phyloP scores from a whole-genome alignment of 1,284 basidiomycete genomes.

The Irpex rosettiformis region DNA sequence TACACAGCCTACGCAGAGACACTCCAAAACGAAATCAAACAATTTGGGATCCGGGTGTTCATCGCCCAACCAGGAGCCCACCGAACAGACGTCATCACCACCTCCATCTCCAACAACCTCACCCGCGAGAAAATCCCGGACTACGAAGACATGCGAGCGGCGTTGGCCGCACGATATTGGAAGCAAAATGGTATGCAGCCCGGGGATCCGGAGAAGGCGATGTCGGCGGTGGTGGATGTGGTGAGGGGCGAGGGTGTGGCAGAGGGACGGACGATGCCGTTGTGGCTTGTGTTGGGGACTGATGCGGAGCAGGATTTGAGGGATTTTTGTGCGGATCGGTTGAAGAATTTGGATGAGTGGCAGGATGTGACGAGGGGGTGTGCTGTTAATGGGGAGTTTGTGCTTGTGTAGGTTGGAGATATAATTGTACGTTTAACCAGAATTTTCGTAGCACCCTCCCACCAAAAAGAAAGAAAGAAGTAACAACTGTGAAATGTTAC shows the following conservation, averaged over 20 bases:
- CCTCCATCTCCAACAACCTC: constrained; percentile 2
- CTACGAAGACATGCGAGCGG: constrained; percentile 37
- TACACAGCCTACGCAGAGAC: constrained; percentile 20
- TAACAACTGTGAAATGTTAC: no score
- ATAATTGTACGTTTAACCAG: neutral
- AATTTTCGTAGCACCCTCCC: no score
- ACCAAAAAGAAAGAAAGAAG: no score
- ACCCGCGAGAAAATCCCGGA: constrained; percentile 17
- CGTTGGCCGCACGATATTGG: constrained; percentile 21
- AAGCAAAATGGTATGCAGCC: constrained; percentile 34
- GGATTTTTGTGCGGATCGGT: constrained; percentile 10
- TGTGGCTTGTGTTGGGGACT: constrained; percentile 18
- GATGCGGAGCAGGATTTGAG: constrained; percentile 20
- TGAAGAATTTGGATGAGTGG: constrained; percentile 18
- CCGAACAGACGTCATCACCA: constrained; percentile 18
- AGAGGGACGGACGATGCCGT: constrained; percentile 14
- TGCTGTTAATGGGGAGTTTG: constrained; percentile 2
- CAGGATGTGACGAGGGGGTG: constrained; percentile 15
- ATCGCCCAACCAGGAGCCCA: constrained; percentile 22
- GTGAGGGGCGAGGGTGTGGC: constrained; percentile 38
- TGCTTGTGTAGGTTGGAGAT: neutral
- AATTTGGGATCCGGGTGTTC: constrained; percentile 22
- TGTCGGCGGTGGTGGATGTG: constrained; percentile 48
- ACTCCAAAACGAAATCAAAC: constrained; percentile 19
- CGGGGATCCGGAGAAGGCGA: constrained; percentile 49